A percentile compares a stretch with the other conserved stretches of the same genome.
phyloP scores from a whole-genome alignment of 495 filamentous ascomycete genomes.

The Tuber indicum region DNA sequence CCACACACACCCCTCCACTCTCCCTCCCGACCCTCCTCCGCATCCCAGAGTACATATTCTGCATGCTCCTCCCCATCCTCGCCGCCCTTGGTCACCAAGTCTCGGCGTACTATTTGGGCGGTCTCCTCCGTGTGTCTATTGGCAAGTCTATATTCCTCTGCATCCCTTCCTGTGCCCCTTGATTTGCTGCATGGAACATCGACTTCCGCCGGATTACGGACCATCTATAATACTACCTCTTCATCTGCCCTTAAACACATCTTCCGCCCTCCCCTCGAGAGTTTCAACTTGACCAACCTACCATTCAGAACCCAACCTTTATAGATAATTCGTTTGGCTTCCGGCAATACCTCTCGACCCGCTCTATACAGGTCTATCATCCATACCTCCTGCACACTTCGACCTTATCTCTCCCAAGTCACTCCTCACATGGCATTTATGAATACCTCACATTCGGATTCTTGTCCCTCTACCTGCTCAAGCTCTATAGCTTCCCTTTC shows the following conservation, averaged over 20 bases:
- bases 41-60: slow-evolving; percentile 10
- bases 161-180: slow-evolving; percentile 15
- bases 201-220: slow-evolving; percentile 29
- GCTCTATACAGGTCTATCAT: not conserved
- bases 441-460: slow-evolving; percentile 41
- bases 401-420: slow-evolving; percentile 7
- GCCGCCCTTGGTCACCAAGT: slow-evolving; percentile 20
- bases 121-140: slow-evolving; percentile 8
- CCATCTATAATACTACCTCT: slow-evolving; percentile 23
- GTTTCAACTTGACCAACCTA: slow-evolving; percentile 17
- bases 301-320: not conserved
- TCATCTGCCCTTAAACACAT: slow-evolving; percentile 28
- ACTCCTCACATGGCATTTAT: slow-evolving; percentile 31
- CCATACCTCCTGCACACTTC: not conserved
- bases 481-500: slow-evolving; percentile 40
- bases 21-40: slow-evolving; percentile 13
- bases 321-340: slow-evolving; percentile 2
- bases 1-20: slow-evolving; percentile 6
- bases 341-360: not conserved
- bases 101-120: slow-evolving; percentile 20
- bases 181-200: slow-evolving; percentile 32
- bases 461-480: slow-evolving; percentile 40
- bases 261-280: slow-evolving; percentile 24
- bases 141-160: slow-evolving; percentile 1
- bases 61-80: slow-evolving; percentile 20